Evolutionary conservation across 768 basidiomycete species (phyloP), one percentile per base, ranked within the genome.

Genomic region (Pisolithus tinctorius): DNA sequence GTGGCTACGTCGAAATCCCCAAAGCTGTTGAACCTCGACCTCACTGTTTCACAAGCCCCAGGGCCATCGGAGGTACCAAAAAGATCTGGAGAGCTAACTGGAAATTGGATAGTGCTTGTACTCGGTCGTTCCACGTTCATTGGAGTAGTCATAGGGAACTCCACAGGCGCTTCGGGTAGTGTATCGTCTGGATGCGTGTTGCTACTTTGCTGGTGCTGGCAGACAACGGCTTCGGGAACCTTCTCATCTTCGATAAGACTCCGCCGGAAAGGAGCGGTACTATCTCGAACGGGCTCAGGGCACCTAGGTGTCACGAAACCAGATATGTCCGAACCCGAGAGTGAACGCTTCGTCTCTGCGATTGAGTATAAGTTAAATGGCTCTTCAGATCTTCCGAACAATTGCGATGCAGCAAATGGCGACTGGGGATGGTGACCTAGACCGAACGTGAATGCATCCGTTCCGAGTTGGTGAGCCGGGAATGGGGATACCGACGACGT

Each of bases 361-460:
- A 91, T 90, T 1, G 89, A 88, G 65, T 85, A 91, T 13, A 92
- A 65, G 63, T 81, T 86, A 65, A 86, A 89, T 0, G 86, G 82
- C 55, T 90, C 89, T 48, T 88, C 83, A 2, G 80, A 80, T 17
- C 81, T 79, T 29, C 86, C 79, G 62, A 93, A 92, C 2, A 94
- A 73, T 55, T 93, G 86, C 14, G 88, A 88, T 1, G 91, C 85
- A 17, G 89, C 84, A 58, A 91, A 96, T 1, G 93, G 92, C 0
- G 92, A 93, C 58, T 91, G 86, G 31, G 86, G 80, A 59, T 86
- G 82, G 53, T 69, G 67, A n/a, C 65, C 68, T 4, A 76, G 60
- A 48, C 65, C 68, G 8, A 69, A 65, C 6, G 63, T 56, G 36
- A 69, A 65, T 43, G 68, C 63, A 48, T 76, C 76, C 29, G 73